A percentile compares a stretch with the other conserved stretches of the same genome.
These are phyloP conservation scores for Bromus sterilis DNA, from an alignment of 176 grass and related monocot species.

Conservation along the genomic window DNA sequence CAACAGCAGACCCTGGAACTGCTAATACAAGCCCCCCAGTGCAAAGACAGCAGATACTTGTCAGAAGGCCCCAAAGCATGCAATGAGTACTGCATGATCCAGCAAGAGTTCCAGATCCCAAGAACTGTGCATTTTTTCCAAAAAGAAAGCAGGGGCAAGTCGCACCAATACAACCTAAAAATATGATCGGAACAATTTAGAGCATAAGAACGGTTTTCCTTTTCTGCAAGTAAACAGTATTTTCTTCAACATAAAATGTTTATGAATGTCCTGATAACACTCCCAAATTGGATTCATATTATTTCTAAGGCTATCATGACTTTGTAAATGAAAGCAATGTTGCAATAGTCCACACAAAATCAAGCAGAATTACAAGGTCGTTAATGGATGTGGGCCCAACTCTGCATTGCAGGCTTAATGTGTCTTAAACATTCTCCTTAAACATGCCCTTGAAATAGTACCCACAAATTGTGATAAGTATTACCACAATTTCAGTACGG, in stretches of 20 bases:
- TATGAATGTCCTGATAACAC: not conserved
- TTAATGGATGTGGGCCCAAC: not conserved
- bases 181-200: slow-evolving; percentile 10
- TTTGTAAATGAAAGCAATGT: not conserved
- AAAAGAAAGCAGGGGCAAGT: slow-evolving; percentile 80
- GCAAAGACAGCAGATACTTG: slow-evolving; percentile 75
- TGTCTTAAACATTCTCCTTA: not conserved
- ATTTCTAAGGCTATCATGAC: not conserved
- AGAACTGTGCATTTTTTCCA: slow-evolving; percentile 83
- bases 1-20: slow-evolving; percentile 75
- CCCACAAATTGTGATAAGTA: no score
- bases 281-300: not conserved
- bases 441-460: not conserved
- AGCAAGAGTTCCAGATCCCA: slow-evolving; percentile 74
- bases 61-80: slow-evolving; percentile 82
- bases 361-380: not conserved
- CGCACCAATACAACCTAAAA: slow-evolving; percentile 74
- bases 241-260: not conserved
- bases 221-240: not conserved
- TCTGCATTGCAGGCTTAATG: not conserved
- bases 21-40: slow-evolving; percentile 67
- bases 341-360: not conserved
- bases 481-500: no score
- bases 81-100: slow-evolving; percentile 82
- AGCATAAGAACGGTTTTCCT: not conserved